Evolutionary conservation across 1,284 basidiomycete genomes (phyloP), one percentile per base, ranked within the genome.

Genomic region (Tilletia caries): DNA sequence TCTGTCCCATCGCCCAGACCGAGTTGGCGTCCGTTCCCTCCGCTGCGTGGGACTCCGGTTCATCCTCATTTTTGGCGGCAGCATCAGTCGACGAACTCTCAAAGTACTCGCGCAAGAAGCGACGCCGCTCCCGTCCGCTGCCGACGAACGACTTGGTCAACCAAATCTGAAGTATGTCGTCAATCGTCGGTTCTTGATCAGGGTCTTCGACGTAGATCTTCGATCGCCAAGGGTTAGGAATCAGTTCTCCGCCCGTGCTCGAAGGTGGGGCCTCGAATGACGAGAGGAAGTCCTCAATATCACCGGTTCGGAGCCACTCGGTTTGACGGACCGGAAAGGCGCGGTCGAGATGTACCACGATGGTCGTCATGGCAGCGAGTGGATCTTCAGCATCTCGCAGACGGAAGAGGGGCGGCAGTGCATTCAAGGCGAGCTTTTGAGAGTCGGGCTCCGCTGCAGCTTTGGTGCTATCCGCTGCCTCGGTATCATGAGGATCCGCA

Each of bases 121-220:
- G 88, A 75, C 91, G 89, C 10, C 95, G 90, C 78, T 94, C 92
- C 54, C 86, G 89, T 34, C 87, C 85, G 20, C 87, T 86, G 3
- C 92, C 93, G 37, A 90, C 88, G 18, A 88, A 88, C 3, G 93
- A 93, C 75, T 91, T 91, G 25, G 86, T 85, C 29, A 91, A 88
- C 95, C 95, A 98, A 12, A 89, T 87, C 48, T 95, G 92, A 46
- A 97, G 87, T 4, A 95, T 89, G 23, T 90, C 91, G 86, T 89
- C 89, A 54, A 98, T 91, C 2, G 94, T 97, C 41, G 93, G 93
- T 27, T 93, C 90, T 91, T 93, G 92, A 85, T 98, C 95, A 67
- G 95, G 95, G 86, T 98, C 94, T 52, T 89, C 88, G 43, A 98
- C 92, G 67, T 90, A 87, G 69, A 98, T 91, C 84, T 95, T 95